A percentile compares a stretch with the other conserved stretches of the same genome.
Conservation (phyloP, 2,329 filamentous ascomycete species). For the Aspergillus puulaauensis region DNA sequence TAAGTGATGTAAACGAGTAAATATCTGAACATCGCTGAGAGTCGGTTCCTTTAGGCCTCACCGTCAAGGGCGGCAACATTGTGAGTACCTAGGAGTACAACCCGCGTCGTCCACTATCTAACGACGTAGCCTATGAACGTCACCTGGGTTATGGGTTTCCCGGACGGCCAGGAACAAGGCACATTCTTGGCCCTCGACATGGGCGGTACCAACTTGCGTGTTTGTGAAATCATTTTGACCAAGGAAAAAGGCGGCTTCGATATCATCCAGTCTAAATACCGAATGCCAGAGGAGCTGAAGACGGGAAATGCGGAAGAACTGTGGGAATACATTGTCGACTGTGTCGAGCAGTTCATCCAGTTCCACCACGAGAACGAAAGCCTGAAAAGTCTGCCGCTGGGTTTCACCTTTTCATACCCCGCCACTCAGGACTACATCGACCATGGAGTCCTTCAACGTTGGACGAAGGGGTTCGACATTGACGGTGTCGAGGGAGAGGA, state of each 20-base stretch:
- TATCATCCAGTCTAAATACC: slow-evolving; percentile 94
- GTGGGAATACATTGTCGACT: slow-evolving; percentile 94
- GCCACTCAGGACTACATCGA: slow-evolving; percentile 92
- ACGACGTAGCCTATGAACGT: slow-evolving; percentile 84
- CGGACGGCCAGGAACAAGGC: slow-evolving; percentile 81
- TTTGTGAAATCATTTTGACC: slow-evolving; percentile 87
- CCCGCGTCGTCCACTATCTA: background rate
- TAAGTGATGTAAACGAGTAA: slow-evolving; percentile 35
- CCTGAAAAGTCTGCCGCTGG: slow-evolving; percentile 66
- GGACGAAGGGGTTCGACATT: slow-evolving; percentile 98
- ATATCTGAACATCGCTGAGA: background rate
- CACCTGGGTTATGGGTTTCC: slow-evolving; percentile 91
- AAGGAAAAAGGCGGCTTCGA: slow-evolving; percentile 88
- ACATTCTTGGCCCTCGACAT: slow-evolving; percentile 90
- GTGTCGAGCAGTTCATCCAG: slow-evolving; percentile 84
- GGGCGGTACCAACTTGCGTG: slow-evolving; percentile 92
- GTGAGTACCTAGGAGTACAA: slow-evolving; percentile 54
- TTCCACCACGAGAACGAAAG: slow-evolving; percentile 72
- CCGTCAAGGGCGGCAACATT: slow-evolving; percentile 86
- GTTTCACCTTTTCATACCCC: slow-evolving; percentile 96
- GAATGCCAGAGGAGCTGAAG: slow-evolving; percentile 90
- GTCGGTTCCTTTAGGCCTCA: slow-evolving; percentile 61
- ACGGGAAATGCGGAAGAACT: slow-evolving; percentile 79
- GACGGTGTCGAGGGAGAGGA: slow-evolving; percentile 86
- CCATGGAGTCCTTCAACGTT: slow-evolving; percentile 86